A percentile compares a stretch with the other conserved stretches of the same genome.
Evolutionary conservation across 805 yeast species (phyloP).

Genomic region (Candida dajiaensis): DNA sequence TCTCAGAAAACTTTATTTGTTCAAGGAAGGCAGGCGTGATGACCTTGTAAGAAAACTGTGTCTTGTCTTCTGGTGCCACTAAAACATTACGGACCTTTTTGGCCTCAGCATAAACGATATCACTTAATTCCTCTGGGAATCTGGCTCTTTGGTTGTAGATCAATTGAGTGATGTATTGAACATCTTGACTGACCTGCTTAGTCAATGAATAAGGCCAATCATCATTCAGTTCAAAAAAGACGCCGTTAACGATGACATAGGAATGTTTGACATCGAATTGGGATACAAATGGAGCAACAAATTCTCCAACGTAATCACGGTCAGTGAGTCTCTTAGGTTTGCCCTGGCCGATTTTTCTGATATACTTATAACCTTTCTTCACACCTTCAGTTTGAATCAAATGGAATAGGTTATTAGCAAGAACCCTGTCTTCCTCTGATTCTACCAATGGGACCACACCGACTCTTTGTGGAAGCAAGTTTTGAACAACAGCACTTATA

Average conservation of each 20-base stretch:
- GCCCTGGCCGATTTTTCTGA: constrained; percentile 13
- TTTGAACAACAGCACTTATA: constrained; percentile 42
- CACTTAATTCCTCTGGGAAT: constrained; percentile 26
- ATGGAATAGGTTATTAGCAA: constrained; percentile 17
- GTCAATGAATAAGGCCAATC: constrained; percentile 53
- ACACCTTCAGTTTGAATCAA: constrained; percentile 11
- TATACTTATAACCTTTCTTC: constrained; percentile 9
- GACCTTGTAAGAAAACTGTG: constrained; percentile 26
- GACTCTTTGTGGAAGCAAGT: constrained; percentile 68
- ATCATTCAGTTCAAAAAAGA: constrained; percentile 43
- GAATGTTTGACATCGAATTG: constrained; percentile 42
- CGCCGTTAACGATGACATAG: constrained; percentile 67
- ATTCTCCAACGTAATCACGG: constrained; percentile 16
- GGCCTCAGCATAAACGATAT: constrained; percentile 38
- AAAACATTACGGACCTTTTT: constrained; percentile 39
- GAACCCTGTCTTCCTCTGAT: constrained; percentile 13
- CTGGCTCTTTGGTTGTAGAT: constrained; percentile 22
- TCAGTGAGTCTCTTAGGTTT: constrained; percentile 10
- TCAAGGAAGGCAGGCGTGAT: constrained; percentile 13
- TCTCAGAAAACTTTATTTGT: neutral
- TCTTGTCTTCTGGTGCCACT: constrained; percentile 43
- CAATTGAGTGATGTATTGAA: constrained; percentile 19
- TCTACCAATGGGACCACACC: constrained; percentile 68
- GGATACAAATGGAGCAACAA: constrained; percentile 22
- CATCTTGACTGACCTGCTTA: constrained; percentile 51